A percentile compares a stretch with the other conserved stretches of the same genome.
Conservation (phyloP, 192 early-diverging fungal species). For the Coemansia furcata region DNA sequence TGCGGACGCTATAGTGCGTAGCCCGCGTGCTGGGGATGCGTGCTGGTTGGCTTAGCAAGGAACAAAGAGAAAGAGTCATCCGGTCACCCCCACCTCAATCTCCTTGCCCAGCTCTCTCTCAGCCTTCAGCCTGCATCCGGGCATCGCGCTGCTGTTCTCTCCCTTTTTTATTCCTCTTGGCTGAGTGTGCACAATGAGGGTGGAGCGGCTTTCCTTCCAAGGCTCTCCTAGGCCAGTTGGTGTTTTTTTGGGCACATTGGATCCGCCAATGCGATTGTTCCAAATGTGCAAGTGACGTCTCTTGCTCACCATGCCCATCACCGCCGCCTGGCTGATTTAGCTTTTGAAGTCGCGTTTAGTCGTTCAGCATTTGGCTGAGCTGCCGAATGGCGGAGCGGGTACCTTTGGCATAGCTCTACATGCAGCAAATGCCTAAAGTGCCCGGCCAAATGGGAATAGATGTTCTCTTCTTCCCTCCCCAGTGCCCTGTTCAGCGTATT, state of each 20-base stretch:
- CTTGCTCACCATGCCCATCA: background rate
- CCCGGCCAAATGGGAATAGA: background rate
- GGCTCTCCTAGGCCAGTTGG: background rate
- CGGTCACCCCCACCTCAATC: slow-evolving; percentile 2
- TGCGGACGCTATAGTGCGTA: slow-evolving; percentile 1
- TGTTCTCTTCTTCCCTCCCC: background rate
- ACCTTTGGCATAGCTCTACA: background rate
- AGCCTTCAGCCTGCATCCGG: background rate
- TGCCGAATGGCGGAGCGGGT: background rate
- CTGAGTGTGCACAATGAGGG: background rate
- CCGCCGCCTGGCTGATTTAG: background rate
- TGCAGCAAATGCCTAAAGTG: slow-evolving; percentile 10
- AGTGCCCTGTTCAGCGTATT: slow-evolving; percentile 2
- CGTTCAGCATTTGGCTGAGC: background rate
- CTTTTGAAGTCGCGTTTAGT: background rate
- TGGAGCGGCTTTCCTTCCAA: background rate
- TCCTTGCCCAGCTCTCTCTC: background rate
- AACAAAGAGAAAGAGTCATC: slow-evolving; percentile 2
- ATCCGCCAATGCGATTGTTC: background rate
- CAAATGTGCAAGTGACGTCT: background rate
- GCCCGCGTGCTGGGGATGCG: slow-evolving; percentile 8
- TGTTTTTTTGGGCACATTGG: background rate
- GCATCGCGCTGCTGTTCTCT: background rate
- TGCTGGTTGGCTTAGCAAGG: background rate
- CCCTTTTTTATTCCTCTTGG: background rate